These are phyloP conservation scores for Debaryomyces sp. DNA, from an alignment of 1,139 yeast genomes.

Conservation along the genomic window DNA sequence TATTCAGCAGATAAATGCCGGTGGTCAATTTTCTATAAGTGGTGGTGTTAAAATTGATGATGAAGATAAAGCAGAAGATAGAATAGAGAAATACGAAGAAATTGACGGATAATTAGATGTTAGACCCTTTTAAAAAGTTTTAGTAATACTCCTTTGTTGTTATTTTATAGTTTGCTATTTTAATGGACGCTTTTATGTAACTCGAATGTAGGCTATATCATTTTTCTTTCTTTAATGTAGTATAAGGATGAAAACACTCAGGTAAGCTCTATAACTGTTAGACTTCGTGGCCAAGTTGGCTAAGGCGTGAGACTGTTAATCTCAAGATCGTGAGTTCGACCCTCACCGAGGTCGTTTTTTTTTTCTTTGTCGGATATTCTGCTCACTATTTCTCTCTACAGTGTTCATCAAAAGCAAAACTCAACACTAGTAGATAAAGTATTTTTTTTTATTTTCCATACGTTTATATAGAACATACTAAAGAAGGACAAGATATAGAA, in stretches of 20 bases:
- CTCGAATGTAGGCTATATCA: not conserved
- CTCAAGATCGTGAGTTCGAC: constrained; percentile 47
- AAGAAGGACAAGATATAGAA: not conserved
- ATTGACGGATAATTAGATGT: constrained; percentile 28
- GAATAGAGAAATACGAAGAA: constrained; percentile 54
- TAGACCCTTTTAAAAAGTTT: not conserved
- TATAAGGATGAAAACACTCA: not conserved
- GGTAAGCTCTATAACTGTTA: not conserved
- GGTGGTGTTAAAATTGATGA: constrained; percentile 73
- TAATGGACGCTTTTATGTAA: not conserved
- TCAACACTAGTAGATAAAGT: not conserved
- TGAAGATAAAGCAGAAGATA: constrained; percentile 61
- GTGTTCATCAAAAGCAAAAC: not conserved
- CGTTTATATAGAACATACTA: not conserved
- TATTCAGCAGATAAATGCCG: constrained; percentile 76
- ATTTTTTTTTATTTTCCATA: not conserved
- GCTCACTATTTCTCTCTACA: not conserved
- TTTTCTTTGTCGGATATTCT: constrained; percentile 14
- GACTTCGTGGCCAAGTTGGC: constrained; percentile 49
- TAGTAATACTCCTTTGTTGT: not conserved
- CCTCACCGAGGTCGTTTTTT: constrained; percentile 37
- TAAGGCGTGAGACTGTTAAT: constrained; percentile 49
- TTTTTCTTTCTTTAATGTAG: not conserved
- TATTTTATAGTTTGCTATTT: not conserved
- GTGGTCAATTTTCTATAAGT: constrained; percentile 92